Percentiles rank a stretch among this genome's conserved stretches.
Conservation (phyloP, 1,284 basidiomycete genomes). For the Melanopsichium pennsylvanicum region DNA sequence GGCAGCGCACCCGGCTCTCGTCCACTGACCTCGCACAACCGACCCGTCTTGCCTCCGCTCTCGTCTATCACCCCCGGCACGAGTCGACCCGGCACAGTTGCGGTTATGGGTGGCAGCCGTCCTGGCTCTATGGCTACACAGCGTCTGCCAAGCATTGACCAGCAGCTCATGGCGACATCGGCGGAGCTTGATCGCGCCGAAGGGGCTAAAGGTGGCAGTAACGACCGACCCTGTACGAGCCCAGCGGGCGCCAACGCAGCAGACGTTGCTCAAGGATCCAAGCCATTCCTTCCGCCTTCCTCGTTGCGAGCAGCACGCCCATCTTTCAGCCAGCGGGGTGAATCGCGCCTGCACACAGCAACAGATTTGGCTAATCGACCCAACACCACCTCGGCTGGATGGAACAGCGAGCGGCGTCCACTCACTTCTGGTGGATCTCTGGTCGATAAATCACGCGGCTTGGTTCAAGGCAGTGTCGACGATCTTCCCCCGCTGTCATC, state of each 20-base stretch:
- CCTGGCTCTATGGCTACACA: constrained; percentile 27
- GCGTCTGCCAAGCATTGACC: constrained; percentile 46
- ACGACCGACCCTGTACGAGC: constrained; percentile 33
- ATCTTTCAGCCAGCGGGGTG: constrained; percentile 26
- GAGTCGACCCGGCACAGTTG: constrained; percentile 51
- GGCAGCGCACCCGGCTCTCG: constrained; percentile 36
- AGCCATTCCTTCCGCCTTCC: constrained; percentile 35
- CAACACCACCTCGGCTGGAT: constrained; percentile 1
- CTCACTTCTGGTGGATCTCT: constrained; percentile 32
- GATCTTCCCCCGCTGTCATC: constrained; percentile 31
- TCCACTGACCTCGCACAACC: constrained; percentile 42
- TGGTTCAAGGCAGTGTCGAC: constrained; percentile 9
- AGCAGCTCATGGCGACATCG: constrained; percentile 38
- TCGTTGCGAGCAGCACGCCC: constrained; percentile 28
- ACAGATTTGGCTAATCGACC: constrained; percentile 16
- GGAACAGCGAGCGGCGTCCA: constrained; percentile 31
- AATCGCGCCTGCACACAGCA: constrained; percentile 10
- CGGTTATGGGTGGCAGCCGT: constrained; percentile 24
- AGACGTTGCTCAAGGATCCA: constrained; percentile 9
- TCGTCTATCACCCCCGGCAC: constrained; percentile 43
- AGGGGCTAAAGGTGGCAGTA: constrained; percentile 15
- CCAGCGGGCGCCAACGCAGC: constrained; percentile 31
- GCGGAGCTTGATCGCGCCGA: constrained; percentile 30
- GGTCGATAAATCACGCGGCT: constrained; percentile 16
- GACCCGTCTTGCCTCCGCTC: constrained; percentile 53